Evolutionary conservation across 2,329 filamentous ascomycete species (phyloP).

Genomic region (Epichloe sibirici): DNA sequence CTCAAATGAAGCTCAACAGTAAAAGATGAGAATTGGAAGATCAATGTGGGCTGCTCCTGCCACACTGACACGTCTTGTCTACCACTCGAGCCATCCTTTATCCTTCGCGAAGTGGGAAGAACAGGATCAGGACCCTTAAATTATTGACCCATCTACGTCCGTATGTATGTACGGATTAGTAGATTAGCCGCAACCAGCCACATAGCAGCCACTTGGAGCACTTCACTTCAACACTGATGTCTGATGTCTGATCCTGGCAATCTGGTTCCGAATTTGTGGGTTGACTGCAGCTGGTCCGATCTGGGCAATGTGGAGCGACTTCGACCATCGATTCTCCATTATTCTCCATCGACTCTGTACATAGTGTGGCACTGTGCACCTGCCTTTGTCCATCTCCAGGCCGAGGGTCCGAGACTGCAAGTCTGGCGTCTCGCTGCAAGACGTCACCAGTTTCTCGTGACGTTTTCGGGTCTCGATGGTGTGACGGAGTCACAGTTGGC

Average conservation of each 20-base stretch:
- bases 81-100: neutral
- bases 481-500: neutral
- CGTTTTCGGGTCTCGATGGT: neutral
- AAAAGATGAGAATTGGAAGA: too few species aligned
- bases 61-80: too few species aligned
- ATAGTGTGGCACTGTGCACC: neutral
- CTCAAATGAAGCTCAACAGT: too few species aligned
- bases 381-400: neutral
- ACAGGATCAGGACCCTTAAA: neutral
- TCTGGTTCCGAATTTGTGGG: neutral
- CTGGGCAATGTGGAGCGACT: slow-evolving; percentile 3
- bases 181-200: neutral
- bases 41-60: too few species aligned
- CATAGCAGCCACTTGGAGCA: neutral
- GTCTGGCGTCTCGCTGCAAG: neutral
- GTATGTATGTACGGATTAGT: too few species aligned
- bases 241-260: neutral
- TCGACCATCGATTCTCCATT: neutral
- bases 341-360: neutral
- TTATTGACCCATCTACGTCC: neutral
- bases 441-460: neutral
- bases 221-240: too few species aligned
- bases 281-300: slow-evolving; percentile 2
- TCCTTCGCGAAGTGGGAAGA: neutral
- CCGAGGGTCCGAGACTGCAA: too few species aligned